Conservation (phyloP, 2,329 filamentous ascomycete genomes). For the Cordyceps cateniannulata region DNA sequence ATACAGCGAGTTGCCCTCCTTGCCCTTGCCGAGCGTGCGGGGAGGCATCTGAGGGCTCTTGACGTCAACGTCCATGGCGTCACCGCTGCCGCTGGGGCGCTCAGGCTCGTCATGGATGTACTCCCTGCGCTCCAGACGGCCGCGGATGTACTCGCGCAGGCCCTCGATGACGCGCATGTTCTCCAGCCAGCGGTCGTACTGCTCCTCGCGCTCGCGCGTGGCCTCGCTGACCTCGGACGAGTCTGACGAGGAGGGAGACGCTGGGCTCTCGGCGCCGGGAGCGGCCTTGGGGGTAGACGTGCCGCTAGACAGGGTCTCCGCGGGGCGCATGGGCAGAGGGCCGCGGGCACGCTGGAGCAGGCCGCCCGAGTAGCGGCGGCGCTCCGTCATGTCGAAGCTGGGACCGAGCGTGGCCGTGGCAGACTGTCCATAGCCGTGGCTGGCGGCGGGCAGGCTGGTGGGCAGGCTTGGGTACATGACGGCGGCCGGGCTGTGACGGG, state of each 20-base stretch:
- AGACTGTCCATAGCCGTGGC: slow-evolving; percentile 62
- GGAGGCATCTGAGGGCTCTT: slow-evolving; percentile 25
- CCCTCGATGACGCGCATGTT: slow-evolving; percentile 60
- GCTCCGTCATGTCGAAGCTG: slow-evolving; percentile 56
- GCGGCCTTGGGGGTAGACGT: slow-evolving; percentile 37
- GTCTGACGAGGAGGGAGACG: slow-evolving; percentile 44
- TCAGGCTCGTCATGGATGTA: slow-evolving; percentile 34
- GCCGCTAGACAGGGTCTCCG: slow-evolving; percentile 29
- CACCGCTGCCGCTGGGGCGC: slow-evolving; percentile 16
- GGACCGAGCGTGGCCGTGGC: slow-evolving; percentile 66
- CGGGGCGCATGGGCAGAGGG: slow-evolving; percentile 28
- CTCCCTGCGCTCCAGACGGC: slow-evolving; percentile 50
- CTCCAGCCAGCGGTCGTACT: slow-evolving; percentile 59
- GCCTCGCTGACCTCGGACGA: slow-evolving; percentile 45
- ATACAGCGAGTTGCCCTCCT: slow-evolving; percentile 30
- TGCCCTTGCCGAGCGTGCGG: slow-evolving; percentile 17
- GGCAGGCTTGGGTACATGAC: slow-evolving; percentile 68
- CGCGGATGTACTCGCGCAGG: slow-evolving; percentile 50
- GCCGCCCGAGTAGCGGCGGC: slow-evolving; percentile 59
- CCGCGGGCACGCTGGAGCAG: slow-evolving; percentile 56
- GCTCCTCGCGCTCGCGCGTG: slow-evolving; percentile 52
- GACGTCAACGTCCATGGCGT: slow-evolving; percentile 32
- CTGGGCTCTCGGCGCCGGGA: slow-evolving; percentile 27
- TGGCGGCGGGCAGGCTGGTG: slow-evolving; percentile 51
- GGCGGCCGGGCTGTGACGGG: slow-evolving; percentile 53